A percentile compares a stretch with the other conserved stretches of the same genome.
These are phyloP conservation scores for Candida dendrica DNA, from an alignment of 805 yeast genomes.

Conservation along the genomic window DNA sequence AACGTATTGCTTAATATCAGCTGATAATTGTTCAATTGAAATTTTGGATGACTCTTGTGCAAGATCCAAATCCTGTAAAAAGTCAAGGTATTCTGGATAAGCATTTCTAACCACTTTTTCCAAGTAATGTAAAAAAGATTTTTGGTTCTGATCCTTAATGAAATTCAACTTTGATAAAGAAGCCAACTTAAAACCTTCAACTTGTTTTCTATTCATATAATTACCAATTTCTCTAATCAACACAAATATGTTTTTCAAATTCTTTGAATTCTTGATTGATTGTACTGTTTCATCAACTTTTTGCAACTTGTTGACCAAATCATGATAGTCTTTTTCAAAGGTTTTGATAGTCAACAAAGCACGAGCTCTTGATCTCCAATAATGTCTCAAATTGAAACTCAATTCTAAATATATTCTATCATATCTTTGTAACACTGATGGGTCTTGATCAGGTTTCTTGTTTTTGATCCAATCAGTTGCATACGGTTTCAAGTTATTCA, in stretches of 20 bases:
- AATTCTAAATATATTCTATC: conserved; percentile 81
- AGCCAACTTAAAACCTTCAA: conserved; percentile 83
- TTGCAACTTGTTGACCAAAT: conserved; percentile 59
- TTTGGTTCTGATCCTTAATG: conserved; percentile 82
- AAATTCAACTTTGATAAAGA: conserved; percentile 87
- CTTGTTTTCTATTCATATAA: conserved; percentile 95
- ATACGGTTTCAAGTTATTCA: conserved; percentile 74
- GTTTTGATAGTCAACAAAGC: conserved; percentile 66
- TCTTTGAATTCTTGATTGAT: conserved; percentile 56
- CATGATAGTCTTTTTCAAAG: conserved; percentile 73
- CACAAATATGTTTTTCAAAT: conserved; percentile 67
- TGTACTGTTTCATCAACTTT: conserved; percentile 68
- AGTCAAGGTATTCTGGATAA: conserved; percentile 64
- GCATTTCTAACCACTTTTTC: conserved; percentile 80
- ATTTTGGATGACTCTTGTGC: conserved; percentile 58
- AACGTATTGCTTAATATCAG: conserved; percentile 62
- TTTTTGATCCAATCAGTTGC: conserved; percentile 51
- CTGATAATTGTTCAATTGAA: conserved; percentile 73
- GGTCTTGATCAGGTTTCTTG: conserved; percentile 54
- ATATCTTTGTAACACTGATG: conserved; percentile 72
- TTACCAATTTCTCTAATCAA: conserved; percentile 89
- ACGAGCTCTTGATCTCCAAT: conserved; percentile 90
- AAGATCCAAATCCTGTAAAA: conserved; percentile 22
- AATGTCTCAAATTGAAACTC: conserved; percentile 74
- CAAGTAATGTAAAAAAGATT: conserved; percentile 85